Base-by-base conservation (phyloP, 2,329 filamentous ascomycete species). In the Cladophialophora chaetospira region DNA sequence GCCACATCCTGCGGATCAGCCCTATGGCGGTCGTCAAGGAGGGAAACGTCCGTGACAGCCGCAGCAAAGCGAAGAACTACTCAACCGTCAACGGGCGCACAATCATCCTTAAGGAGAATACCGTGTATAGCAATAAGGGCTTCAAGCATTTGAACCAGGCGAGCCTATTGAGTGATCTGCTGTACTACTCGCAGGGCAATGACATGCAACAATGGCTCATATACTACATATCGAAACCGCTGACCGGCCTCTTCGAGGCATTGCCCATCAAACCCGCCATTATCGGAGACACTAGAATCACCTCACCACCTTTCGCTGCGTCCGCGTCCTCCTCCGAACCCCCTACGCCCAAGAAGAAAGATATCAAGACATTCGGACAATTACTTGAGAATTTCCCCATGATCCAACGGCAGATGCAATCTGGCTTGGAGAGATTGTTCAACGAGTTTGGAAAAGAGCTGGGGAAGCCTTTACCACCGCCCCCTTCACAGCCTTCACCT, bases 321-420 rank as follows among this genome's bases (percentile, higher is more conserved):
- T 44, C 50, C 5, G 53, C 57, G 53, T 63, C 70, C 50, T 66
- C 70, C 4, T 66, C 70, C 5, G 70, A 71, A n/a, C 67, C 69
- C 4, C 57, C 56, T 2, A 64, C 73, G 65, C 83, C 85, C 4
- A 82, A 82, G 60, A 97, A 96, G 75, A 97, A 96, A 73, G 90
- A 96, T 58, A 88, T 99, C 70, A 91, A 87, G 73, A 90, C 84
- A 29, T 99, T 99, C 70, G 87, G 88, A 59, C 94, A 97, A 63
- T 80, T 99, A 11, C 80, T 99, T 38, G 89, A 89, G 64, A 86
- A 91, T 66, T 99, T 97, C 64, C 94, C 94, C 1, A 89, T 96
- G 83, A 97, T 99, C 66, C 91, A 92, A 21, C 84, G 90, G 58
- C 94, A 99, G 72, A 96, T 99, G 91, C 91, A 97, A 66, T 84